phyloP scores from a whole-genome alignment of 1,284 basidiomycete genomes.

The Ceratobasidium sp. region DNA sequence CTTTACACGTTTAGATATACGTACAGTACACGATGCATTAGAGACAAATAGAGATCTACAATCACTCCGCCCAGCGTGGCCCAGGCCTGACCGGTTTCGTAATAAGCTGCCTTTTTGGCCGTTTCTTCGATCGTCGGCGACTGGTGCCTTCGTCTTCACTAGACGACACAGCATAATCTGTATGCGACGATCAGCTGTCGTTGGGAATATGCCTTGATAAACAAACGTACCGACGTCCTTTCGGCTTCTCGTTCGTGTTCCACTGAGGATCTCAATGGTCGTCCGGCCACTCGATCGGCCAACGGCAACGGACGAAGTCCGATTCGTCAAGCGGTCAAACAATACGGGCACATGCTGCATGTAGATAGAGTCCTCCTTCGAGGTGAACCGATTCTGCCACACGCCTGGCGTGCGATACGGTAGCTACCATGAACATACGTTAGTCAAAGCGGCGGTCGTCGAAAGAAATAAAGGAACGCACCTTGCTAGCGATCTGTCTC shows the following conservation, averaged over 20 bases:
- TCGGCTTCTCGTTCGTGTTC: not conserved
- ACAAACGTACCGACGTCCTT: constrained; percentile 11
- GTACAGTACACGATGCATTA: constrained; percentile 4
- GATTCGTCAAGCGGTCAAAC: constrained; percentile 29
- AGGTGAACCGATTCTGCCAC: constrained; percentile 6
- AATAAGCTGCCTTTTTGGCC: too few relatives aligned
- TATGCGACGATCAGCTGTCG: not conserved
- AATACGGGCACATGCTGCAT: constrained; percentile 22
- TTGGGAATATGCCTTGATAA: not conserved
- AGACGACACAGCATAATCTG: not conserved
- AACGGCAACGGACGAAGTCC: not conserved
- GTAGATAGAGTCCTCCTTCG: constrained; percentile 18
- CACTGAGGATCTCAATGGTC: constrained; percentile 19
- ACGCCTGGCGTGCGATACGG: not conserved
- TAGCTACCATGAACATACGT: not conserved
- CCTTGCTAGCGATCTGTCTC: constrained; percentile 30
- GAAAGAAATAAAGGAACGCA: not conserved
- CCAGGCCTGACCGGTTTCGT: not conserved
- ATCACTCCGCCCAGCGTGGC: not conserved
- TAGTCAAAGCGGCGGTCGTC: not conserved
- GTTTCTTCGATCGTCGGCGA: too few relatives aligned
- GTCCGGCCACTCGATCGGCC: not conserved
- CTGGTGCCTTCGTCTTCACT: not conserved
- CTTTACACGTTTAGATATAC: too few relatives aligned
- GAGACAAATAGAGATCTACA: not conserved